Evolutionary conservation across 768 basidiomycete species (phyloP).

Genomic region (Mrakia frigida): DNA sequence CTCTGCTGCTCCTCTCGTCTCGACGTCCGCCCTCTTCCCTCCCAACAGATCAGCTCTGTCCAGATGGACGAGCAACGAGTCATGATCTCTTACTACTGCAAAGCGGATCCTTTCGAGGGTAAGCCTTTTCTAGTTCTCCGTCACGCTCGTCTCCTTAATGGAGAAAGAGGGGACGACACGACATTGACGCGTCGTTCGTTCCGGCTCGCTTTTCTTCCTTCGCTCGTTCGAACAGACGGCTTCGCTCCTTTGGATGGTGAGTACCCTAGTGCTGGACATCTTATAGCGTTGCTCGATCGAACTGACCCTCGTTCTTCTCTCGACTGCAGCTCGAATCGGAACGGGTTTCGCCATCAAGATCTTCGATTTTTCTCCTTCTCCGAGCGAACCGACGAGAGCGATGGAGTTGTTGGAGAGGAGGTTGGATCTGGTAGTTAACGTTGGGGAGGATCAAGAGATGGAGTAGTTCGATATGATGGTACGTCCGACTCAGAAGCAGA

Average conservation of each 20-base stretch:
- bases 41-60: not conserved
- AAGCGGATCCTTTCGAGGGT: conserved; percentile 3
- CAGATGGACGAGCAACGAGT: conserved; percentile 6
- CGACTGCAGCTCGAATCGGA: not conserved
- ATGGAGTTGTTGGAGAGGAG: not conserved
- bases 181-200: not conserved
- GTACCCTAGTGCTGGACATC: no score
- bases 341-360: conserved; percentile 15
- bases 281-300: no score
- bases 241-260: conserved; percentile 4
- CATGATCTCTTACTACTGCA: conserved; percentile 5
- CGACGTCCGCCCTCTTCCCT: no score
- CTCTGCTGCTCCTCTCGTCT: not conserved
- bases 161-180: not conserved
- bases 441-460: no score
- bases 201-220: not conserved
- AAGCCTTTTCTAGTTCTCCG: not conserved
- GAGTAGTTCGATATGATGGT: no score
- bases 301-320: not conserved
- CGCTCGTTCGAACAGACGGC: not conserved
- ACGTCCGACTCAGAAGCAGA: no score
- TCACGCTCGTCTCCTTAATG: not conserved
- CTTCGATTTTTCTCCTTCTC: conserved; percentile 16
- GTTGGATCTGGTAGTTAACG: not conserved
- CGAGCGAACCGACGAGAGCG: not conserved